These are phyloP conservation scores for Pyrenophora teres DNA, from an alignment of 2,329 filamentous ascomycete genomes.

Conservation along the genomic window DNA sequence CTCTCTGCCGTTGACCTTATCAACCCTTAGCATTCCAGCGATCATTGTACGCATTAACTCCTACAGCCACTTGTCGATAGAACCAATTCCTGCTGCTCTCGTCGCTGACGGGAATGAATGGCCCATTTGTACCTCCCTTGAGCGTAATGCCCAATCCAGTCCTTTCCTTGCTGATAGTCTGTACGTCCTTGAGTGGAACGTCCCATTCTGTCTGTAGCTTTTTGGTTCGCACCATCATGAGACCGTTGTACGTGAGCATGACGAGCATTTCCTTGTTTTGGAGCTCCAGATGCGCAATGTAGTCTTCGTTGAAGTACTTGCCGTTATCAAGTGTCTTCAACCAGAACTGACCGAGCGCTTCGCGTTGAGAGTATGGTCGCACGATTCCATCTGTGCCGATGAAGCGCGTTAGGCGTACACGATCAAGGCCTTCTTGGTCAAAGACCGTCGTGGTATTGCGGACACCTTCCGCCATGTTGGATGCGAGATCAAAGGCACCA, in stretches of 20 bases:
- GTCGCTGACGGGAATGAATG: conserved; percentile 92
- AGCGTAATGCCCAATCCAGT: conserved; percentile 89
- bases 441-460: conserved; percentile 99
- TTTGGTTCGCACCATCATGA: conserved; percentile 87
- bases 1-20: background rate
- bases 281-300: conserved; percentile 94
- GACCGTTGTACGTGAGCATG: conserved; percentile 64
- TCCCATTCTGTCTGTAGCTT: conserved; percentile 93
- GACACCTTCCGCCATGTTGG: conserved; percentile 95
- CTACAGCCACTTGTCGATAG: conserved; percentile 68
- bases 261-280: conserved; percentile 88
- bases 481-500: conserved; percentile 94
- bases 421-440: conserved; percentile 90
- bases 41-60: conserved; percentile 70
- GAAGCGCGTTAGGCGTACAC: conserved; percentile 90
- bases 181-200: conserved; percentile 90
- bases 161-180: conserved; percentile 95
- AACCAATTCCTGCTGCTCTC: conserved; percentile 74
- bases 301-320: conserved; percentile 96
- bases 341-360: conserved; percentile 97
- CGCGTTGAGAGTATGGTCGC: conserved; percentile 89
- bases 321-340: conserved; percentile 97
- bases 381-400: conserved; percentile 92
- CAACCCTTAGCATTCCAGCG: conserved; percentile 66
- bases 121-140: conserved; percentile 88